Percentiles rank a stretch among this genome's conserved stretches.
Conservation (phyloP, 768 basidiomycete species). For the Boletellus emodensis region DNA sequence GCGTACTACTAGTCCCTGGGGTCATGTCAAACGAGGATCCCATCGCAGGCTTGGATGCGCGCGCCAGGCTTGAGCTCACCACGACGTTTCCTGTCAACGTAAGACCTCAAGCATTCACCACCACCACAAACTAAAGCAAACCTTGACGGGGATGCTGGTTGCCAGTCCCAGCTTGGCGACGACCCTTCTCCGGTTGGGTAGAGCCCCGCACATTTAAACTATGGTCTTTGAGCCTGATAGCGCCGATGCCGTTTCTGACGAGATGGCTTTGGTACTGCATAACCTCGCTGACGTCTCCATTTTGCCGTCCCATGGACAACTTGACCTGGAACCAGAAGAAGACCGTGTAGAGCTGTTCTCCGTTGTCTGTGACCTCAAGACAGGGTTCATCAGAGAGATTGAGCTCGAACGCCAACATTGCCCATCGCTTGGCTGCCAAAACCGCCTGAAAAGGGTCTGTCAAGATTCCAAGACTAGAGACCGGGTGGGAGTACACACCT, state of each 20-base stretch:
- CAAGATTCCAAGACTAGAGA: not conserved
- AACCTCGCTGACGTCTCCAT: not conserved
- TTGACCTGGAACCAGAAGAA: conserved; percentile 22
- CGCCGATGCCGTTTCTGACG: conserved; percentile 1
- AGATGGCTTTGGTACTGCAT: not conserved
- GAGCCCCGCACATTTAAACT: not conserved
- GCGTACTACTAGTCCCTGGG: not conserved
- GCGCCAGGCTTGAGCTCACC: not conserved
- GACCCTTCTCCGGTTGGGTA: not conserved
- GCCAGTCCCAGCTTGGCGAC: not conserved
- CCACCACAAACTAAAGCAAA: not conserved
- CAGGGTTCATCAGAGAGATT: not conserved
- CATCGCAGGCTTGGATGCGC: not conserved
- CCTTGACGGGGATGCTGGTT: conserved; percentile 4
- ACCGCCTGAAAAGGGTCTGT: conserved; percentile 9
- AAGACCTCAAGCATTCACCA: not conserved
- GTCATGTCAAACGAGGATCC: not conserved
- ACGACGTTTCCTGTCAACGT: not conserved
- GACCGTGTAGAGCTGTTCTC: conserved; percentile 10
- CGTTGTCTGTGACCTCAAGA: conserved; percentile 7
- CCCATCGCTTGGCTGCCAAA: conserved; percentile 14
- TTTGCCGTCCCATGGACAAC: not conserved
- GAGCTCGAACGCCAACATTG: conserved; percentile 5
- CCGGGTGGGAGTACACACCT: conserved; percentile 12
- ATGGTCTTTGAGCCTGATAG: conserved; percentile 1